Evolutionary conservation across 2,329 filamentous ascomycete species (phyloP), one percentile per base, ranked within the genome.

Genomic region (Neurospora crassa): DNA sequence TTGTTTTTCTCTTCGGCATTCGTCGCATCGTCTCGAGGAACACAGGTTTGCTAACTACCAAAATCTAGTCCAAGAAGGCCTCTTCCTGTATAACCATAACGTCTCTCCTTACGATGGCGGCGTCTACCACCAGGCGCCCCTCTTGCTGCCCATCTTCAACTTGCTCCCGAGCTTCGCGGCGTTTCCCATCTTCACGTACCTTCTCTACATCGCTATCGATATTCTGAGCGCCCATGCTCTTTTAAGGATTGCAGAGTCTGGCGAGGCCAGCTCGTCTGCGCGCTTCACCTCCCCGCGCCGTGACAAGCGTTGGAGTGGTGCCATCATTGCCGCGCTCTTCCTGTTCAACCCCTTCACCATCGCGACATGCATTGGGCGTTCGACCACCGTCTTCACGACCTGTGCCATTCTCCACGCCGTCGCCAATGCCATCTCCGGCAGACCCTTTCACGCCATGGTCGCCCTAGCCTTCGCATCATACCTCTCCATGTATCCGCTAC

Each of bases 81-180:
- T 99, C 71, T 99, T 97, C 78, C 89, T 99, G 29, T 98, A 98
- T 81, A 94, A 92, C 74, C 93, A 96, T 81, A 96, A 97, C 83
- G 92, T 98, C 71, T 97, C 94, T 72, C 96, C 96, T 1, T 99
- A 98, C 83, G 94, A 99, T 80, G 96, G 96, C 74, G 96, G 96
- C 77, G 93, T 90, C 79, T 90, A 87, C 80, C 87, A 89, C 82
- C 86, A 97, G 85, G 93, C 94, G 59, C 96, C 96, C 68, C 86
- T 99, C 71, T 88, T 99, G 53, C 89, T 99, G 72, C 93, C 95
- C 67, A 87, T 98, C 75, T 97, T 98, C 85, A 92, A 93, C 43
- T 87, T 97, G 67, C 87, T 99, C 67, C 95, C 96, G 11, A 88
- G 90, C 79, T 86, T 89, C 68, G 83, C 86, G 73, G 79, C 82